Evolutionary conservation across 2,329 filamentous ascomycete species (phyloP), one percentile per base, ranked within the genome.

Genomic region (Hypoxylon sp.): DNA sequence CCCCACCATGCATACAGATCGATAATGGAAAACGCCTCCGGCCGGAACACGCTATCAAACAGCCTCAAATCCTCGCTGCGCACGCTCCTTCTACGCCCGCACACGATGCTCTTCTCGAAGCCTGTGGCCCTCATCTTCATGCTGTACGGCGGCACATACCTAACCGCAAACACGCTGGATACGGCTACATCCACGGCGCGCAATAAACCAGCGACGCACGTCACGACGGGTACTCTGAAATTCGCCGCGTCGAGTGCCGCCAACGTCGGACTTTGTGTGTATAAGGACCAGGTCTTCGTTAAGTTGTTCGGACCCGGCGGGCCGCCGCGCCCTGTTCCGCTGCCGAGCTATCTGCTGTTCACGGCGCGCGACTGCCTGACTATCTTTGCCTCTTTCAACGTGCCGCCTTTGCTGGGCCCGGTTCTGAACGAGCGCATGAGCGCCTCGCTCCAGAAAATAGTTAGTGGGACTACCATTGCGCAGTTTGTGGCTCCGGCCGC

Each of bases 321-420:
- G 23, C 78, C 82, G 0, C 86, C 80, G 10, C 83, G 85, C 14
- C 80, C 85, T 25, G 91, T 97, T 0, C 90, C 92, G 0, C 80
- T 89, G 32, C 83, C 91, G 1, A 92, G 90, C 7, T 96, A 94
- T 80, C 82, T 85, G 0, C 87, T 97, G 63, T 98, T 97, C 83
- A 90, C 92, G 2, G 77, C 91, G 60, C 89, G 94, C 73, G 94
- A 98, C 81, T 93, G 91, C 80, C 82, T 97, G 68, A 97, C 94
- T 56, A 94, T 97, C 74, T 97, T 97, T 79, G 93, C 93, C 3
- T 93, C 89, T 11, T 98, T 98, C 86, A 98, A 98, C 77, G 82
- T 97, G 1, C 95, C 95, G 0, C 88, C 93, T 0, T 76, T 96
- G 1, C 84, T 98, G 9, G 93, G 92, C 0, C 93, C 93, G 0